These are phyloP conservation scores for Candida parachauliodes DNA, from an alignment of 805 yeast species.

Conservation along the genomic window DNA sequence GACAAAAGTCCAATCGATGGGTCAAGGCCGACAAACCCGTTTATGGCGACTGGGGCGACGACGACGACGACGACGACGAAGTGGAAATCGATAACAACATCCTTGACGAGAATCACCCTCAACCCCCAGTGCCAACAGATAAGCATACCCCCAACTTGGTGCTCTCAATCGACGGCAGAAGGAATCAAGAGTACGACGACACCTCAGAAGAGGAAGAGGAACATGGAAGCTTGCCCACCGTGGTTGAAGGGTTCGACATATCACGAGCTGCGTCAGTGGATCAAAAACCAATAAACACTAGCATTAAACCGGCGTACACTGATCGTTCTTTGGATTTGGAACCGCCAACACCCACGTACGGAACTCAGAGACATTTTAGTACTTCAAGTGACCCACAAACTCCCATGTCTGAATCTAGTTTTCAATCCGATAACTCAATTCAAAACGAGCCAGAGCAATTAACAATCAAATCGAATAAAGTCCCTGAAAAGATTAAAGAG, in stretches of 20 bases:
- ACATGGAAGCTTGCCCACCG: not conserved
- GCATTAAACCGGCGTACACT: slow-evolving; percentile 1
- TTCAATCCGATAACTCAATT: slow-evolving; percentile 38
- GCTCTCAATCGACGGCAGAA: slow-evolving; percentile 8
- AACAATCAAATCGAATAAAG: slow-evolving; percentile 14
- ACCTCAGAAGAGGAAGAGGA: slow-evolving; percentile 9
- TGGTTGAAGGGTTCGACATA: slow-evolving; percentile 1
- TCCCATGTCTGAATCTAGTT: slow-evolving; percentile 34
- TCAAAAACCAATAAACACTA: not conserved
- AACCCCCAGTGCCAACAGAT: slow-evolving; percentile 1
- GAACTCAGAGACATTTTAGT: slow-evolving; percentile 7
- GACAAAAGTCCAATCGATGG: slow-evolving; percentile 44
- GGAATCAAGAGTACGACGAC: slow-evolving; percentile 3
- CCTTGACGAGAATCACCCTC: slow-evolving; percentile 4
- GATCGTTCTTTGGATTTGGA: slow-evolving; percentile 2
- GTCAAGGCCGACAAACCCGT: slow-evolving; percentile 37
- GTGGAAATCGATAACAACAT: slow-evolving; percentile 6
- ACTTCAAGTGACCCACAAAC: slow-evolving; percentile 21
- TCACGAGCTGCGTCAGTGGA: not conserved
- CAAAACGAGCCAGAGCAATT: slow-evolving; percentile 34
- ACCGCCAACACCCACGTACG: slow-evolving; percentile 20
- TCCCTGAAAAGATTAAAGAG: slow-evolving; percentile 3
- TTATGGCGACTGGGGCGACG: slow-evolving; percentile 11
- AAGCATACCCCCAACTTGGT: slow-evolving; percentile 1
- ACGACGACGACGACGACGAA: slow-evolving; percentile 8